phyloP scores from a whole-genome alignment of 208 protist species.

The Tritrichomonas musculus region DNA sequence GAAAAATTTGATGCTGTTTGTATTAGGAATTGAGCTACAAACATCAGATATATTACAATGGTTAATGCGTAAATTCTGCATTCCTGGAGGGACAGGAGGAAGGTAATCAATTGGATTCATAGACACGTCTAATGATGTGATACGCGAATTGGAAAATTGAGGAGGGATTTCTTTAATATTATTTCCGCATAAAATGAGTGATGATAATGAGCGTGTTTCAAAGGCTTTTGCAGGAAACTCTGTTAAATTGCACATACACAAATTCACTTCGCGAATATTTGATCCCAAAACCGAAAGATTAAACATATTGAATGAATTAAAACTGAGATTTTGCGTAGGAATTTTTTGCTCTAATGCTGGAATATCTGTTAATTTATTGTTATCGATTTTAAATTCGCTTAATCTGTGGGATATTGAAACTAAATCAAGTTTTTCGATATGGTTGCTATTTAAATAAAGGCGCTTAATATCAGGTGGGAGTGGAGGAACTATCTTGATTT shows the following conservation, averaged over 20 bases:
- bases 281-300: background rate
- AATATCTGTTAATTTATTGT: constrained; percentile 2
- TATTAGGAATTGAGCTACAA: too few species aligned
- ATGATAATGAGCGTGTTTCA: background rate
- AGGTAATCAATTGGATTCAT: too few species aligned
- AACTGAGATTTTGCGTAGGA: background rate
- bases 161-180: background rate
- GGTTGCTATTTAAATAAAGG: background rate
- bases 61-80: too few species aligned
- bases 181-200: background rate
- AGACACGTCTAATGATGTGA: background rate
- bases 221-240: background rate
- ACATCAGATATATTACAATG: too few species aligned
- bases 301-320: background rate
- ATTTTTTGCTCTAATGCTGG: background rate
- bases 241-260: background rate
- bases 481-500: background rate
- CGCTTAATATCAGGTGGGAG: background rate
- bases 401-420: background rate
- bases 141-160: background rate
- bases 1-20: too few species aligned
- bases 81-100: too few species aligned
- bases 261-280: background rate
- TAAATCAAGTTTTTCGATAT: background rate
- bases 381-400: background rate